A percentile compares a stretch with the other conserved stretches of the same genome.
phyloP scores from a whole-genome alignment of 257 asterid genomes.

The Solanum okadae region DNA sequence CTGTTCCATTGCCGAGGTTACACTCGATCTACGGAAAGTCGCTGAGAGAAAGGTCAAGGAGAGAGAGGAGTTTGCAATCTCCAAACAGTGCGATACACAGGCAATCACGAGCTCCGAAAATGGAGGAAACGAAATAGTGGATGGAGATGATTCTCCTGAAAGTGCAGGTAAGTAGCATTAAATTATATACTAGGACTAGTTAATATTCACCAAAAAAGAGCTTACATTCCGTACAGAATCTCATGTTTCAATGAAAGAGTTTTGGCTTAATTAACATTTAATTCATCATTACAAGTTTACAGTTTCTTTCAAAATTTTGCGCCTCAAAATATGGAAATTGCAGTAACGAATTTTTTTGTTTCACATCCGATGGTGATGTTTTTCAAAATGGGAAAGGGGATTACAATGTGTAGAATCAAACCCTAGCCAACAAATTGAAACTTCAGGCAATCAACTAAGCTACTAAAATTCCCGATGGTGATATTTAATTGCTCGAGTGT shows the following conservation, averaged over 20 bases:
- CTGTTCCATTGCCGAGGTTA: slow-evolving; percentile 72
- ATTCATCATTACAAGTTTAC: background rate
- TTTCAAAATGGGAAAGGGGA: too few relatives aligned
- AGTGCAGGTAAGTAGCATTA: slow-evolving; percentile 56
- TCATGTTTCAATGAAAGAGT: background rate
- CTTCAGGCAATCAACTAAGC: too few relatives aligned
- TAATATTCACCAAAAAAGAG: background rate
- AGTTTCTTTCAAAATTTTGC: background rate
- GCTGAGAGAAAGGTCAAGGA: slow-evolving; percentile 38
- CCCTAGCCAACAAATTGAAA: too few relatives aligned
- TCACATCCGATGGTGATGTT: background rate
- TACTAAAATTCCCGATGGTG: too few relatives aligned
- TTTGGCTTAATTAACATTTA: background rate
- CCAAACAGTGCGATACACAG: background rate
- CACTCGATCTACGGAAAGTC: slow-evolving; percentile 59
- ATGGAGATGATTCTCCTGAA: slow-evolving; percentile 47
- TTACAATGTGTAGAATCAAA: too few relatives aligned
- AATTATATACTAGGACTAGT: background rate
- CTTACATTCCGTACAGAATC: background rate
- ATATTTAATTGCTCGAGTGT: background rate
- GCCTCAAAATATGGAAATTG: background rate
- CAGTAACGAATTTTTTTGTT: background rate
- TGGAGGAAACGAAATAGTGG: slow-evolving; percentile 40
- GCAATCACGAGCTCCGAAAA: slow-evolving; percentile 19
- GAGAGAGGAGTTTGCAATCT: slow-evolving; percentile 17